phyloP scores from a whole-genome alignment of 179 eudicot genomes.

The Camellia oleifera region DNA sequence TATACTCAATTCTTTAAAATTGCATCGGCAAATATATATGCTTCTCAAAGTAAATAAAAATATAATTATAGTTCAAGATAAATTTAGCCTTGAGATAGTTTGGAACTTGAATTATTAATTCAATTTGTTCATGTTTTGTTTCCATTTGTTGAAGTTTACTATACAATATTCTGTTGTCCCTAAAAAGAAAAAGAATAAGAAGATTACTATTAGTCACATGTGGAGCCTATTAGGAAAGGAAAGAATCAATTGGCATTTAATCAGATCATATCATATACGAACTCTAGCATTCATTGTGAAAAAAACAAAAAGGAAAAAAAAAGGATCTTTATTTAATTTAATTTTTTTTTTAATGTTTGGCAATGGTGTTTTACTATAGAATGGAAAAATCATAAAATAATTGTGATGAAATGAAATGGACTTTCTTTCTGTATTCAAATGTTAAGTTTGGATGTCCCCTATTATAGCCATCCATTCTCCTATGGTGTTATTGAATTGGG shows the following conservation, averaged over 20 bases:
- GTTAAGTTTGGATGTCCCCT: not conserved
- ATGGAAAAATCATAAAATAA: not conserved
- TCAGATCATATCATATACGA: not conserved
- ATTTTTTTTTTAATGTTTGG: too few species aligned
- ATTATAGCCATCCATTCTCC: not conserved
- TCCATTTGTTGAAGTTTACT: not conserved
- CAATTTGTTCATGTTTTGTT: not conserved
- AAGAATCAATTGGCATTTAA: not conserved
- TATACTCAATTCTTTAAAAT: not conserved
- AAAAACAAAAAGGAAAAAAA: too few species aligned
- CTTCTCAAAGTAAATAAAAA: too few species aligned
- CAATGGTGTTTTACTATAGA: not conserved
- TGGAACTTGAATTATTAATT: not conserved
- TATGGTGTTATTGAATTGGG: constrained; percentile 10
- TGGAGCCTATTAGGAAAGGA: not conserved
- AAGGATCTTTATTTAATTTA: too few species aligned
- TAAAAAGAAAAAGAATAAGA: too few species aligned
- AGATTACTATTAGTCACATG: not conserved
- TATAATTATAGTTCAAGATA: not conserved
- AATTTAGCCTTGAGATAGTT: not conserved
- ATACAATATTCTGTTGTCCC: not conserved
- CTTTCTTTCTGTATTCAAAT: not conserved
- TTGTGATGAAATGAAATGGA: constrained; percentile 3
- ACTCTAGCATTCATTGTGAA: too few species aligned
- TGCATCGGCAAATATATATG: not conserved